A percentile compares a stretch with the other conserved stretches of the same genome.
These are phyloP conservation scores for Penicillium goetzii DNA, from an alignment of 495 filamentous ascomycete species.

Conservation along the genomic window DNA sequence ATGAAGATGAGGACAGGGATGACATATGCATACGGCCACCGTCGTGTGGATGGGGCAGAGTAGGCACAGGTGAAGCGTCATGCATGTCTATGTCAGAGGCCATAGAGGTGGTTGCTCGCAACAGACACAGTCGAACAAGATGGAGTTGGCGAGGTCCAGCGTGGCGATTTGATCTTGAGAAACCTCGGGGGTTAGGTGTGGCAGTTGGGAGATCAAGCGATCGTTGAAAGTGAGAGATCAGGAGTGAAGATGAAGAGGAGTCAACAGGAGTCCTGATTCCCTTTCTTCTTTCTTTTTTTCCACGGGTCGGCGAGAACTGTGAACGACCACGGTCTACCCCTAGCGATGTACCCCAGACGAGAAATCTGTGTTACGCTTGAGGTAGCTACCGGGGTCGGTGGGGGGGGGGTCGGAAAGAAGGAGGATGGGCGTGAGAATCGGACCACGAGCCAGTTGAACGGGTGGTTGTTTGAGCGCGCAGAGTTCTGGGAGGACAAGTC, in stretches of 20 bases:
- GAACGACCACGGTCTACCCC: slow-evolving; percentile 48
- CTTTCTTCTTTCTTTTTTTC: background rate
- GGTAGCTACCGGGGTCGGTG: slow-evolving; percentile 45
- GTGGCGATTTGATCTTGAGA: slow-evolving; percentile 24
- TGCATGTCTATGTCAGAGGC: slow-evolving; percentile 46
- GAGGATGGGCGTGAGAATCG: slow-evolving; percentile 20
- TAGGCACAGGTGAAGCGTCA: slow-evolving; percentile 48
- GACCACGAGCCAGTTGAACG: slow-evolving; percentile 16
- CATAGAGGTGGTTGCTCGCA: slow-evolving; percentile 39
- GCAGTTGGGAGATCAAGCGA: slow-evolving; percentile 7
- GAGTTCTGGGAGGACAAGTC: slow-evolving; percentile 1
- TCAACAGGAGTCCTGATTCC: background rate
- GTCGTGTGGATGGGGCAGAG: slow-evolving; percentile 49
- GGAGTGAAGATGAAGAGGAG: background rate
- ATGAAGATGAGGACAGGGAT: slow-evolving; percentile 50
- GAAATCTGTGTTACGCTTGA: slow-evolving; percentile 51
- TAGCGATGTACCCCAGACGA: slow-evolving; percentile 50
- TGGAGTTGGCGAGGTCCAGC: slow-evolving; percentile 30
- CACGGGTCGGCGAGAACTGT: slow-evolving; percentile 20
- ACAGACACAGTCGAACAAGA: slow-evolving; percentile 21
- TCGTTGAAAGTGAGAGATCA: slow-evolving; percentile 5
- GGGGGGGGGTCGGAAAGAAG: slow-evolving; percentile 19
- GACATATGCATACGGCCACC: slow-evolving; percentile 49
- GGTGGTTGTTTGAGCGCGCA: background rate
- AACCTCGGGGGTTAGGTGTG: slow-evolving; percentile 1